Base-by-base conservation (phyloP, 345 rosid genomes). In the Kernera saxatilis region DNA sequence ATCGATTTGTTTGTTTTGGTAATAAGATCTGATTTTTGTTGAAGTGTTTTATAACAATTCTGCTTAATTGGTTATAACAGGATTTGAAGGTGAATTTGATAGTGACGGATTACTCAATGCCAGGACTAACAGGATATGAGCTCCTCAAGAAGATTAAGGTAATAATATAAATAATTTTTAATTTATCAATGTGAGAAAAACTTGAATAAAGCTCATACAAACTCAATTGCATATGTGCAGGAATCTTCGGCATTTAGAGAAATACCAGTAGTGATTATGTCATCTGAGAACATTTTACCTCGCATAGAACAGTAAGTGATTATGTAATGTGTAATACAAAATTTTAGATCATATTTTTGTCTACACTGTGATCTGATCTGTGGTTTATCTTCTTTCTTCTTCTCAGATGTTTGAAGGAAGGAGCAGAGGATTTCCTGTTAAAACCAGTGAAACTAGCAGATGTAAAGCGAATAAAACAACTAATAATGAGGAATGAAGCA, bases 51-150 rank as follows among this genome's bases (percentile, higher is more conserved):
- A 19, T 45, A 53, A 43, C 7, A 58, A 25, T 17, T 54, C 5
- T 54, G 37, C 19, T 39, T 29, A n/a, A n/a, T 53, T 13, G 36
- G 8, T 46, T 40, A 27, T 37, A 67, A 11, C 73, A 92, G 95
- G 90, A 80, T 64, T 78, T 90, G 84, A 89, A 87, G 80, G 84
- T 89, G 75, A 89, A 89, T 80, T 81, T 88, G 49, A 88, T 88
- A 53, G 85, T 88, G 72, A 88, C 95, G 0, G 95, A 88, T 69
- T 89, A 89, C 65, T 85, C 96, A 19, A 89, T 89, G 96, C 96
- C 93, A 5, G 96, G 93, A 52, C 81, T 89, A 85, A 85, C 87
- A 8, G 96, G 96, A 21, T 89, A 87, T 75, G 96, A 89, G 63
- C 86, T 89, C 37, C 93, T 89, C 2, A 89, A 87, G 57, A 89